phyloP scores from a whole-genome alignment of 306 rosid species.

The Datisca glomerata region DNA sequence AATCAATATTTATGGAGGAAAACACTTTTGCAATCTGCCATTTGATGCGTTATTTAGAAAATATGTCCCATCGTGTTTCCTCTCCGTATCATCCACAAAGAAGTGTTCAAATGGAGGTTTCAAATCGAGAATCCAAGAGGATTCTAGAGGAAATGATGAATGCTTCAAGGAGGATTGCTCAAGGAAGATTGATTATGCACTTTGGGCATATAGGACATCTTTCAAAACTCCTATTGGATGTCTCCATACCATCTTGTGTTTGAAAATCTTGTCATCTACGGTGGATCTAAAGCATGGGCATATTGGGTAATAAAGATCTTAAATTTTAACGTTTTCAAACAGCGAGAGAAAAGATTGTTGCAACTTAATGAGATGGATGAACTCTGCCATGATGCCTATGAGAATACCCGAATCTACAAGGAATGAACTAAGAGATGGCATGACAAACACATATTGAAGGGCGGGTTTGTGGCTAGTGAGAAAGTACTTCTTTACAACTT shows the following conservation, averaged over 20 bases:
- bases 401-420: not conserved
- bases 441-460: not conserved
- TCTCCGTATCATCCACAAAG: not conserved
- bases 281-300: not conserved
- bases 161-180: not conserved
- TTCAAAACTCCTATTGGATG: not conserved
- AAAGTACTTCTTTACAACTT: not conserved
- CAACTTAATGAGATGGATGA: constrained; percentile 4
- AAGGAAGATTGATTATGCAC: not conserved
- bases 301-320: not conserved
- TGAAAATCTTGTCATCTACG: not conserved
- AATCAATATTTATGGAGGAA: not conserved
- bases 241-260: not conserved
- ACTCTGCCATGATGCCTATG: not conserved
- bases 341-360: not conserved
- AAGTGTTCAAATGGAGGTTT: not conserved
- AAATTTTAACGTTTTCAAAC: not conserved
- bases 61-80: not conserved
- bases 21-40: not conserved
- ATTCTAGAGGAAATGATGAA: not conserved
- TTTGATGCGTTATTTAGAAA: no score
- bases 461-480: not conserved
- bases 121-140: not conserved
- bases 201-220: not conserved
- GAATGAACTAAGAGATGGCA: not conserved